These are phyloP conservation scores for Blastomyces percursus DNA, from an alignment of 2,329 filamentous ascomycete species.

Conservation along the genomic window DNA sequence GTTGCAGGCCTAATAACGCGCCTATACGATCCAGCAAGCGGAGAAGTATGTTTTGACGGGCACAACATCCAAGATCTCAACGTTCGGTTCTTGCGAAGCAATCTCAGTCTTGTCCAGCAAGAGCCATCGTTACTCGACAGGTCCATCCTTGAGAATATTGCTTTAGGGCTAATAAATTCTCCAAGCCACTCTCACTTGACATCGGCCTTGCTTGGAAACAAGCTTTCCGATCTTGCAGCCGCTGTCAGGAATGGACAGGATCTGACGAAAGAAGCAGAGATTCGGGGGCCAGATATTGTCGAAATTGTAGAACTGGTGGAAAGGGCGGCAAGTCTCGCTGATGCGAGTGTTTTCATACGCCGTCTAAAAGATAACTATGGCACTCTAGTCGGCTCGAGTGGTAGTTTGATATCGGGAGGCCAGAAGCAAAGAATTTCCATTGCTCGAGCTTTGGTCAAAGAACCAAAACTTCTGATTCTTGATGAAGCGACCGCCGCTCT, in stretches of 20 bases:
- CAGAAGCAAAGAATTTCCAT: constrained; percentile 59
- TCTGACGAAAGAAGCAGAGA: constrained; percentile 35
- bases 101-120: constrained; percentile 76
- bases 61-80: constrained; percentile 65
- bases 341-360: constrained; percentile 47
- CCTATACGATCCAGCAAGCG: constrained; percentile 71
- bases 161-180: constrained; percentile 35
- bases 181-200: constrained; percentile 26
- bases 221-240: constrained; percentile 42
- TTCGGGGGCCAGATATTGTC: constrained; percentile 34
- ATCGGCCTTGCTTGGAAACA: constrained; percentile 38
- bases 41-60: constrained; percentile 64
- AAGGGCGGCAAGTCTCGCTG: constrained; percentile 45
- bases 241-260: constrained; percentile 43
- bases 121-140: constrained; percentile 76
- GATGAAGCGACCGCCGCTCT: constrained; percentile 24
- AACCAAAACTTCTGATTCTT: constrained; percentile 61
- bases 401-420: constrained; percentile 21
- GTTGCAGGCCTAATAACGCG: constrained; percentile 20
- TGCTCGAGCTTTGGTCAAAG: constrained; percentile 67
- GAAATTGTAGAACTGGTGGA: constrained; percentile 38
- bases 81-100: constrained; percentile 67
- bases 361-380: constrained; percentile 41
- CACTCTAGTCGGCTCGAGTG: constrained; percentile 49
- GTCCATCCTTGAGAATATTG: constrained; percentile 73